Conservation (phyloP, 805 yeast species). For the Ogataea corticis region DNA sequence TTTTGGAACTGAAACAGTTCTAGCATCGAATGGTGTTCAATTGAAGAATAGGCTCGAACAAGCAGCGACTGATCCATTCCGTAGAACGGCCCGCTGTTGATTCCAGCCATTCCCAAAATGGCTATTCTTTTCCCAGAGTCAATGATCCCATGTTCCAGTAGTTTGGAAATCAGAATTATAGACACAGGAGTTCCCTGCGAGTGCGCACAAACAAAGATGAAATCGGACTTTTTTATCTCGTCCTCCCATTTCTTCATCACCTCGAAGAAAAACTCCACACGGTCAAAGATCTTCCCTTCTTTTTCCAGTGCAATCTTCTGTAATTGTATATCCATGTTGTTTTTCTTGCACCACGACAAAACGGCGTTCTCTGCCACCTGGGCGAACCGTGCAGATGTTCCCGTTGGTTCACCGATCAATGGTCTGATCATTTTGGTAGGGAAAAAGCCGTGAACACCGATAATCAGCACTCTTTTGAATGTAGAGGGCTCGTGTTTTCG, state of each 20-base stretch:
- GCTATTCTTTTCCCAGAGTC: conserved; percentile 54
- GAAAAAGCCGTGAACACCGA: conserved; percentile 96
- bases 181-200: conserved; percentile 97
- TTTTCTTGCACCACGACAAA: conserved; percentile 60
- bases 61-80: conserved; percentile 84
- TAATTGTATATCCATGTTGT: conserved; percentile 48
- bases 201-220: conserved; percentile 88
- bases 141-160: conserved; percentile 61
- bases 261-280: conserved; percentile 79
- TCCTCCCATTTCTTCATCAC: conserved; percentile 66
- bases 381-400: conserved; percentile 89
- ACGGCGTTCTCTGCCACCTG: conserved; percentile 85
- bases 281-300: conserved; percentile 85
- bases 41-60: conserved; percentile 84
- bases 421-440: conserved; percentile 86
- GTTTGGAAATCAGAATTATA: conserved; percentile 69
- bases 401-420: conserved; percentile 92
- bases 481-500: conserved; percentile 22
- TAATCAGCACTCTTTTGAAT: conserved; percentile 65
- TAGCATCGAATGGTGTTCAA: conserved; percentile 81
- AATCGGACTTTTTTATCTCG: conserved; percentile 59
- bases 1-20: conserved; percentile 90
- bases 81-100: conserved; percentile 89
- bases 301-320: conserved; percentile 92
- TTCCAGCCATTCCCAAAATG: conserved; percentile 91